Conservation (phyloP, 345 rosid genomes). For the Acer campestre region DNA sequence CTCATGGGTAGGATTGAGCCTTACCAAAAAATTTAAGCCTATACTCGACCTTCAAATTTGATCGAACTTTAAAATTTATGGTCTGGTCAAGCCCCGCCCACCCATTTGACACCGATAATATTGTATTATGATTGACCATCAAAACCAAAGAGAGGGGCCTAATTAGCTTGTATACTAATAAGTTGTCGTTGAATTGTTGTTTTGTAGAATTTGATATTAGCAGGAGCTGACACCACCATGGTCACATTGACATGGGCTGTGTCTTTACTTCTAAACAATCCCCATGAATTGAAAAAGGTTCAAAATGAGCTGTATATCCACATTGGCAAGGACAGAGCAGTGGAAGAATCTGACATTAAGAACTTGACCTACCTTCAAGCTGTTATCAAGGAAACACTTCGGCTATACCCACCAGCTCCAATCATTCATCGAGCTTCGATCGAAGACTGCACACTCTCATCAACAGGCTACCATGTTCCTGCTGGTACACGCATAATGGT, state of each 20-base stretch:
- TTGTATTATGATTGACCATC: no score
- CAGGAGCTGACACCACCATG: constrained; percentile 38
- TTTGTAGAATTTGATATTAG: constrained; percentile 31
- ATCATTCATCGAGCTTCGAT: constrained; percentile 16
- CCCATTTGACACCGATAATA: no score
- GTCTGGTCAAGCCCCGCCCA: no score
- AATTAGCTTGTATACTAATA: no score
- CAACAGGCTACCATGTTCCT: constrained; percentile 20
- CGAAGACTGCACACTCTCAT: constrained; percentile 18
- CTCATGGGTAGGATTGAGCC: no score
- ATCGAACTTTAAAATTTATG: no score
- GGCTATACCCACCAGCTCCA: constrained; percentile 41
- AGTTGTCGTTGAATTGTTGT: not conserved
- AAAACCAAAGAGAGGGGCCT: no score
- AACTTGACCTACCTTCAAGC: constrained; percentile 34
- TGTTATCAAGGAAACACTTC: constrained; percentile 41
- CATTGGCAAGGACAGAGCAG: constrained; percentile 17
- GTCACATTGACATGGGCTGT: constrained; percentile 39
- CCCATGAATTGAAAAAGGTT: constrained; percentile 5
- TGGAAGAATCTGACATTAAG: constrained; percentile 20
- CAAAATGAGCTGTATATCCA: constrained; percentile 9
- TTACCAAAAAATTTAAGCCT: no score
- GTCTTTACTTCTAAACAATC: constrained; percentile 40
- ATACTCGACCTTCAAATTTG: no score
- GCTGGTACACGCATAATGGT: constrained; percentile 31